These are phyloP conservation scores for Citrus mangshanensis DNA, from an alignment of 345 rosid genomes.

Conservation along the genomic window DNA sequence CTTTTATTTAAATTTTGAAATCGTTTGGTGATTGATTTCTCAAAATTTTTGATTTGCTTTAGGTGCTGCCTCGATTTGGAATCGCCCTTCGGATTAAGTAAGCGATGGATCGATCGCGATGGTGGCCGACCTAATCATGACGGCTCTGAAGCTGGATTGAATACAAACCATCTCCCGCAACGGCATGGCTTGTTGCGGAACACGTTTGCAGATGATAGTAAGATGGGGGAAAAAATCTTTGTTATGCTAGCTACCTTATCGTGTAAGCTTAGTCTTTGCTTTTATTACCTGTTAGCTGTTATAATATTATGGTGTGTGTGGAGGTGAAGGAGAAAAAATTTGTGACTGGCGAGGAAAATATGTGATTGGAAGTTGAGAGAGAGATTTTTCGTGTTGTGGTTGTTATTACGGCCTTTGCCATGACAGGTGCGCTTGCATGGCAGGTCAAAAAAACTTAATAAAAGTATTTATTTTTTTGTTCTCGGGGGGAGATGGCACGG, in stretches of 20 bases:
- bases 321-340: neutral
- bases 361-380: neutral
- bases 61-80: neutral
- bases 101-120: neutral
- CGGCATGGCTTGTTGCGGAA: neutral
- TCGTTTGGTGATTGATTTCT: neutral
- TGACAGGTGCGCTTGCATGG: constrained; percentile 97
- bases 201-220: neutral
- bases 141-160: neutral
- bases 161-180: neutral
- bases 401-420: constrained; percentile 76
- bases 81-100: too few species aligned
- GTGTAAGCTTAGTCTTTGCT: neutral
- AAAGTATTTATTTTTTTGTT: constrained; percentile 9
- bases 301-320: neutral
- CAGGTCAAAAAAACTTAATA: constrained; percentile 51
- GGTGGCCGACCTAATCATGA: too few species aligned
- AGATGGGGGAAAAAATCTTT: neutral
- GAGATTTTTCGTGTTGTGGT: constrained; percentile 23
- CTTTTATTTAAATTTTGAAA: too few species aligned
- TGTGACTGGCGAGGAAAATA: neutral
- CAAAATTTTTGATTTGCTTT: neutral
- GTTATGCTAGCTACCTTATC: neutral
- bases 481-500: constrained; percentile 45
- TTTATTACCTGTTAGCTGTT: neutral